Base-by-base conservation (phyloP, 2,329 filamentous ascomycete genomes). In the Neofusicoccum parvum region DNA sequence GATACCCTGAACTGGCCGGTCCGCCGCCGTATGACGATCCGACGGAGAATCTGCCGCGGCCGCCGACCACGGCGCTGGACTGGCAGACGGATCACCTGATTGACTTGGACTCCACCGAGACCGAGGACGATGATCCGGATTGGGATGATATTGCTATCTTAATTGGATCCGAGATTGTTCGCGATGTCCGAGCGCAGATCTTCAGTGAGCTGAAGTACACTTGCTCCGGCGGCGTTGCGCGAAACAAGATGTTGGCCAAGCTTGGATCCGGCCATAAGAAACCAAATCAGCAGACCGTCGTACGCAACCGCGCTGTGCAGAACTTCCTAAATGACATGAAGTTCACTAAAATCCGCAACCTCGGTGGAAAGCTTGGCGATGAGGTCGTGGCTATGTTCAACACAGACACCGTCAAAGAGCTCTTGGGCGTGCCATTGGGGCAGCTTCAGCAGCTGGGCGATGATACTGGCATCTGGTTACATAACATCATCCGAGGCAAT, bases 241-340 rank as follows among this genome's bases (percentile, higher is more conserved):
- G 86, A 69, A 99, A 97, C 81, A 99, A 98, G 80, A 92, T 97
- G 86, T 83, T 99, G 67, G 92, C 94, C 68, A 99, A 99, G 80
- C 82, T 99, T 65, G 95, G 94, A 36, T 96, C 92, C 27, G 92
- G 87, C 6, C 88, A 94, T 80, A 94, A 92, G 80, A 99, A 99
- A 77, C 95, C 95, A 39, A 95, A 97, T 74, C 87, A 90, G 70
- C 95, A 99, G 79, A 98, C 94, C 0, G 87, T 98, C n/a, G 88
- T 99, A 56, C 90, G 95, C 27, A 94, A 92, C 74, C 88, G 93
- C 53, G 94, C 94, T 0, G 84, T 92, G 2, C 83, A 88, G 68
- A 84, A 90, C 49, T 99, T 99, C 73, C 81, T 99, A 48, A 86
- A 86, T 9, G 87, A 87, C 15, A 93, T 96, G 83, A 97, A 96